Conservation (phyloP, 2,329 filamentous ascomycete species). For the Diaporthe citriasiana region DNA sequence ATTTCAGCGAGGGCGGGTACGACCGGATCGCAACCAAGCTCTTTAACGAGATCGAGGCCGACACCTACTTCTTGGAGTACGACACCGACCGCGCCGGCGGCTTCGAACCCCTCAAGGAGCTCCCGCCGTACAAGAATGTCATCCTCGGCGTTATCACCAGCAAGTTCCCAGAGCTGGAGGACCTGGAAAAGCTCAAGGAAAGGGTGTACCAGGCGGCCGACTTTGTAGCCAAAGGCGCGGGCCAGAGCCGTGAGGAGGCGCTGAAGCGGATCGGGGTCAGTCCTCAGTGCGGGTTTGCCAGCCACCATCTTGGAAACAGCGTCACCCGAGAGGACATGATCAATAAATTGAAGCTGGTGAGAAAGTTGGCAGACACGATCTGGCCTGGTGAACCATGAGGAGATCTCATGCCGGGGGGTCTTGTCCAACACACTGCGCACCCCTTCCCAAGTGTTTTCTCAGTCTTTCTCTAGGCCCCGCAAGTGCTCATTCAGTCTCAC, state of each 20-base stretch:
- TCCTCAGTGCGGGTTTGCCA: slow-evolving; percentile 80
- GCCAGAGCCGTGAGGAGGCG: slow-evolving; percentile 72
- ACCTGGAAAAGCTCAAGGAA: slow-evolving; percentile 66
- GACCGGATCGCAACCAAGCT: slow-evolving; percentile 73
- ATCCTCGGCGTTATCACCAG: slow-evolving; percentile 73
- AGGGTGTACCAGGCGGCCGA: slow-evolving; percentile 71
- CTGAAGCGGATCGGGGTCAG: slow-evolving; percentile 76
- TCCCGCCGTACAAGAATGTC: slow-evolving; percentile 73
- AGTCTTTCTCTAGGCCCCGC: not conserved
- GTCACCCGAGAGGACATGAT: slow-evolving; percentile 78
- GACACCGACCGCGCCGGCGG: slow-evolving; percentile 70
- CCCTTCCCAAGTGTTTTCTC: not conserved
- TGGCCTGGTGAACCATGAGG: slow-evolving; percentile 61
- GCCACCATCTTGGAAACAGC: slow-evolving; percentile 76
- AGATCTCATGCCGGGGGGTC: not conserved
- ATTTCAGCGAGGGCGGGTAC: slow-evolving; percentile 75
- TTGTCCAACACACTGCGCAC: not conserved
- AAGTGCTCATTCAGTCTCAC: not conserved
- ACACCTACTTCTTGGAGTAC: slow-evolving; percentile 68
- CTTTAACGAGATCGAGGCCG: slow-evolving; percentile 65
- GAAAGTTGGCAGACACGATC: slow-evolving; percentile 74
- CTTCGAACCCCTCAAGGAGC: slow-evolving; percentile 72
- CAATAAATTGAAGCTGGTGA: slow-evolving; percentile 77
- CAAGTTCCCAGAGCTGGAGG: slow-evolving; percentile 71
- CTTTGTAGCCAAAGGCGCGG: slow-evolving; percentile 75